These are phyloP conservation scores for Ascomycota sp. DNA, from an alignment of 2,329 filamentous ascomycete species.

Conservation along the genomic window DNA sequence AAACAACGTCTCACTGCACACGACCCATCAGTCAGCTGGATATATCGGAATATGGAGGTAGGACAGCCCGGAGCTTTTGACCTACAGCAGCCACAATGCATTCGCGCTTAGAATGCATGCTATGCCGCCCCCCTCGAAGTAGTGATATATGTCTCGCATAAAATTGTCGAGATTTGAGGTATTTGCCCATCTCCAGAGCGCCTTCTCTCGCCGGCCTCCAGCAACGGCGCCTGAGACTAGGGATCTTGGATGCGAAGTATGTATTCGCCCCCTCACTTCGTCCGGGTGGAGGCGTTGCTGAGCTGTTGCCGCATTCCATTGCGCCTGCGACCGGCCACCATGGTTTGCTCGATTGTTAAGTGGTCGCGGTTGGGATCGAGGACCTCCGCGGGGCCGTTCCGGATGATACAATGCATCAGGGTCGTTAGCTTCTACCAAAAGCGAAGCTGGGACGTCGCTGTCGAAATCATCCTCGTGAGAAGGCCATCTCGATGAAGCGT, in stretches of 20 bases:
- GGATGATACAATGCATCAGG: not conserved
- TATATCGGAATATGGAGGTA: not conserved
- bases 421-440: constrained; percentile 33
- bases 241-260: constrained; percentile 8
- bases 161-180: constrained; percentile 77
- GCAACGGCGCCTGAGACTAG: constrained; percentile 9
- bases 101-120: constrained; percentile 63
- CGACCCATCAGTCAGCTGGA: constrained; percentile 1
- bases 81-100: constrained; percentile 49
- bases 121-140: constrained; percentile 62
- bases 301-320: constrained; percentile 31
- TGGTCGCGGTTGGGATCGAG: not conserved
- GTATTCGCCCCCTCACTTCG: constrained; percentile 6
- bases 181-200: constrained; percentile 84
- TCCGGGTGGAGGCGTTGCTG: constrained; percentile 28
- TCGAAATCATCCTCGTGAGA: constrained; percentile 26
- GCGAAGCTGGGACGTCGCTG: constrained; percentile 40
- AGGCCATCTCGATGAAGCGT: constrained; percentile 7
- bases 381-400: not conserved
- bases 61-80: constrained; percentile 1
- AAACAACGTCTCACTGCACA: constrained; percentile 57
- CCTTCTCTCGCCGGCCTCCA: constrained; percentile 37
- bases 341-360: not conserved
- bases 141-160: constrained; percentile 63
- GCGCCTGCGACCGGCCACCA: constrained; percentile 16